Evolutionary conservation across 495 filamentous ascomycete genomes (phyloP).

Genomic region (Lindgomyces ingoldianus): DNA sequence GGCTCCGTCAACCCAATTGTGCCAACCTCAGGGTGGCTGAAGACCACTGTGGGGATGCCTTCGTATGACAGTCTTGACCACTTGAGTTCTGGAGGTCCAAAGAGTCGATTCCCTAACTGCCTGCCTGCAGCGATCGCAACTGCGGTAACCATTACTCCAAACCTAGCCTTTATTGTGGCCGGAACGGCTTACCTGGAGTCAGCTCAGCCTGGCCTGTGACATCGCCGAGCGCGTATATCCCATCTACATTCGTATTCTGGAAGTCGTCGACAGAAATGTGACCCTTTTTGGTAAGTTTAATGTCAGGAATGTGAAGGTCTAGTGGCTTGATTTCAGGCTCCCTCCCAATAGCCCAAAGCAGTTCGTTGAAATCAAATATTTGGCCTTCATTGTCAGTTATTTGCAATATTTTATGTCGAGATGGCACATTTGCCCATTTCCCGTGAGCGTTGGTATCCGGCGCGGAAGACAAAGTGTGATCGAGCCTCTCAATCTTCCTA

Average conservation of each 20-base stretch:
- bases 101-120: constrained; percentile 59
- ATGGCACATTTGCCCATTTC: constrained; percentile 21
- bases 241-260: constrained; percentile 59
- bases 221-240: constrained; percentile 62
- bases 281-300: constrained; percentile 39
- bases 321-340: constrained; percentile 21
- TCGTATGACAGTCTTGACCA: constrained; percentile 55
- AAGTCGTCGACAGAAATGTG: constrained; percentile 58
- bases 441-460: constrained; percentile 12
- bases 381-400: constrained; percentile 24
- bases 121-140: constrained; percentile 64
- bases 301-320: constrained; percentile 14
- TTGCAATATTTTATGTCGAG: constrained; percentile 26
- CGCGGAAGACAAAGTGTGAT: constrained; percentile 4
- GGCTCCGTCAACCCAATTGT: constrained; percentile 61
- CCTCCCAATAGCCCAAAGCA: constrained; percentile 36
- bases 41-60: constrained; percentile 63
- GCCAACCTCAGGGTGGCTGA: constrained; percentile 62
- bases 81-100: constrained; percentile 55
- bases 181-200: constrained; percentile 48
- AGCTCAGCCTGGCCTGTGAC: constrained; percentile 61
- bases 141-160: not conserved
- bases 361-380: constrained; percentile 30
- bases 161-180: not conserved
- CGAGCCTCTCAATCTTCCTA: constrained; percentile 30